Evolutionary conservation across 371 early-diverging fungal genomes (phyloP).

Genomic region (Nematocida sp.): DNA sequence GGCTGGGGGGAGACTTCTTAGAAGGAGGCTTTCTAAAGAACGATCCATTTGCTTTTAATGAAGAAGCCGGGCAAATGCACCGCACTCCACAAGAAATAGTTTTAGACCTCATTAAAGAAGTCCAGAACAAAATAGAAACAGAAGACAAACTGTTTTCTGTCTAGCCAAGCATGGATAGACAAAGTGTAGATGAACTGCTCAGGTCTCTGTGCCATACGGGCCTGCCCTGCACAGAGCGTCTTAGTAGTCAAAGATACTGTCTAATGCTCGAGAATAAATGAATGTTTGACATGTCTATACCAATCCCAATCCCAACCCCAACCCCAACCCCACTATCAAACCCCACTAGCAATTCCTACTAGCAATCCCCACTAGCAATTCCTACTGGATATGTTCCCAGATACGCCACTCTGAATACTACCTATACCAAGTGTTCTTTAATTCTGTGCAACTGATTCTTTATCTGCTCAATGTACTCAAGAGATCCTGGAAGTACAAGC

Average conservation of each 20-base stretch:
- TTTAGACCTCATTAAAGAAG: conserved; percentile 26
- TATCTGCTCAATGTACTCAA: not conserved
- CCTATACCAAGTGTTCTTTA: not conserved
- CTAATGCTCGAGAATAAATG: not conserved
- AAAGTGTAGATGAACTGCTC: too few species aligned
- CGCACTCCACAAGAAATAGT: conserved; percentile 5
- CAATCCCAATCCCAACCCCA: not conserved
- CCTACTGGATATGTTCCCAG: too few species aligned
- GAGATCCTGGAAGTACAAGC: not conserved
- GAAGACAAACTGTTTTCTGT: conserved; percentile 8
- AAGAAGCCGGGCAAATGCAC: not conserved
- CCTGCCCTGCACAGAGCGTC: too few species aligned
- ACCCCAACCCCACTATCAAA: not conserved
- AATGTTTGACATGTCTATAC: not conserved
- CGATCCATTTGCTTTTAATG: too few species aligned
- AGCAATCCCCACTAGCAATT: too few species aligned
- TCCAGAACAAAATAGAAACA: conserved; percentile 42
- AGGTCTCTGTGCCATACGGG: too few species aligned
- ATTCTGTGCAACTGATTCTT: conserved; percentile 3
- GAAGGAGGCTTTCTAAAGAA: not conserved
- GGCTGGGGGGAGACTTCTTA: not conserved
- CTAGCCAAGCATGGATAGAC: too few species aligned
- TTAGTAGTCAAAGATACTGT: not conserved
- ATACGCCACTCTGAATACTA: too few species aligned
- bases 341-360: not conserved